These are phyloP conservation scores for Pestalotiopsis sp. DNA, from an alignment of 2,329 filamentous ascomycete species.

Conservation along the genomic window DNA sequence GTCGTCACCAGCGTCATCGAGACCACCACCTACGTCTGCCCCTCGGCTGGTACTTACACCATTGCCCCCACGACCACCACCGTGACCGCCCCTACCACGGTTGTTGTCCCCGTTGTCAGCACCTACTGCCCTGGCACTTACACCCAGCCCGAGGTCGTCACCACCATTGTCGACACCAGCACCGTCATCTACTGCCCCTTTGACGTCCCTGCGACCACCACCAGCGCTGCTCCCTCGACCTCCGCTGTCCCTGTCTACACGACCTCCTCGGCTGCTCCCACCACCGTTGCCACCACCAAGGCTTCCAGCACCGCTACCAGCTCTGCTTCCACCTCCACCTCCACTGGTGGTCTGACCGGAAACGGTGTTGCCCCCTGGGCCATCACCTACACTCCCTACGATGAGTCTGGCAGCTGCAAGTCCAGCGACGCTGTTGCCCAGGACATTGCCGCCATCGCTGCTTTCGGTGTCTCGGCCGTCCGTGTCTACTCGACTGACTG, in stretches of 20 bases:
- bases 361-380: slow-evolving; percentile 59
- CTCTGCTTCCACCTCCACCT: slow-evolving; percentile 24
- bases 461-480: slow-evolving; percentile 68
- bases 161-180: slow-evolving; percentile 71
- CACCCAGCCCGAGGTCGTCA: slow-evolving; percentile 66
- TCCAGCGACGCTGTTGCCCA: slow-evolving; percentile 53
- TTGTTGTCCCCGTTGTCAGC: slow-evolving; percentile 68
- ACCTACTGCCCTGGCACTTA: slow-evolving; percentile 73
- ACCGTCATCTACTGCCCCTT: slow-evolving; percentile 74
- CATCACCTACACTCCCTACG: slow-evolving; percentile 82
- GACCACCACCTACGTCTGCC: slow-evolving; percentile 75
- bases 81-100: slow-evolving; percentile 54
- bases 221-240: slow-evolving; percentile 30
- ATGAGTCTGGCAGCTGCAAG: slow-evolving; percentile 66
- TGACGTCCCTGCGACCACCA: slow-evolving; percentile 35
- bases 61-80: slow-evolving; percentile 70
- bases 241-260: slow-evolving; percentile 12
- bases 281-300: slow-evolving; percentile 26
- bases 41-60: slow-evolving; percentile 74
- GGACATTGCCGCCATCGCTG: slow-evolving; percentile 66
- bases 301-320: slow-evolving; percentile 24
- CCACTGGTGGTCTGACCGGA: slow-evolving; percentile 40
- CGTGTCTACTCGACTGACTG: slow-evolving; percentile 95
- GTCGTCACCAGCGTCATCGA: slow-evolving; percentile 69
- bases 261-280: slow-evolving; percentile 22